Percentiles rank a stretch among this genome's conserved stretches.
Evolutionary conservation across 331 rosid genomes (phyloP).

Genomic region (Malus hybrid): DNA sequence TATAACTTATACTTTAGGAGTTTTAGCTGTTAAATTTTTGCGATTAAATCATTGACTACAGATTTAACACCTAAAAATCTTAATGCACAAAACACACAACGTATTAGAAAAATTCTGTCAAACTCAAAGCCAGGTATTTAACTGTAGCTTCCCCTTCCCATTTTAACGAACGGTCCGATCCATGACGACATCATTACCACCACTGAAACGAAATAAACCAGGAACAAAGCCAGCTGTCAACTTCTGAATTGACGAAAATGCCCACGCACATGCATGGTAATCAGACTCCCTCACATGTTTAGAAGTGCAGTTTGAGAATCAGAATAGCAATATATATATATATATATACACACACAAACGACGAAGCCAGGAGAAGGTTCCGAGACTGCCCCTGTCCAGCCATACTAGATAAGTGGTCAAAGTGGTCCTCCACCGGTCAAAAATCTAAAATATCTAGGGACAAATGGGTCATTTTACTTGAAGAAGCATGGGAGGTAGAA

Average conservation of each 20-base stretch:
- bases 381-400: slow-evolving; percentile 3
- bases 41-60: too few species aligned
- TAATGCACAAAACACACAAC: too few species aligned
- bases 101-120: too few species aligned
- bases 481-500: slow-evolving; percentile 13
- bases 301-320: slow-evolving; percentile 4
- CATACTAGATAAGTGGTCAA: slow-evolving; percentile 27
- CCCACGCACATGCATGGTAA: background rate
- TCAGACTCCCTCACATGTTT: slow-evolving; percentile 5
- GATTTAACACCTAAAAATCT: too few species aligned
- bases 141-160: background rate
- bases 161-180: slow-evolving; percentile 14
- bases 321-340: background rate
- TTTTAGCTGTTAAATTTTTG: too few species aligned
- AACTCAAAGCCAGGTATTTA: background rate
- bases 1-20: too few species aligned
- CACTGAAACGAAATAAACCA: background rate
- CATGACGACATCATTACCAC: background rate
- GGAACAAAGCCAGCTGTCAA: slow-evolving; percentile 11
- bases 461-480: slow-evolving; percentile 24
- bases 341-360: background rate
- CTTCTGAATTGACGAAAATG: background rate
- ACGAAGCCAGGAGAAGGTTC: background rate
- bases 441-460: slow-evolving; percentile 13
- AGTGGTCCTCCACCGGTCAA: slow-evolving; percentile 58